Evolutionary conservation across 257 asterid species (phyloP).

Genomic region (Lycium barbarum): DNA sequence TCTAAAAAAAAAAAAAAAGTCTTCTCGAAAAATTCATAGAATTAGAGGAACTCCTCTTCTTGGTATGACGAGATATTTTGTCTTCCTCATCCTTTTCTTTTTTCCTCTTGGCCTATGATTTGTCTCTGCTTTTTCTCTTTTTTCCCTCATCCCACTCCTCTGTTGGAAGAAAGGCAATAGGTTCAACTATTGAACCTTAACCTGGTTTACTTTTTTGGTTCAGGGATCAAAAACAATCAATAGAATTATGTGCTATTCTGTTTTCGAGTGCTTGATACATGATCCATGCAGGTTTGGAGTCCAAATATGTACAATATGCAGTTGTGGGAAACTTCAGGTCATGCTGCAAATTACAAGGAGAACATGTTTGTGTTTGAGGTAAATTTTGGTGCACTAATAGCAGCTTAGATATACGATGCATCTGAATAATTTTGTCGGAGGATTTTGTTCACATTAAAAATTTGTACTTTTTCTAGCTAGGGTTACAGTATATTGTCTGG

Average conservation of each 20-base stretch:
- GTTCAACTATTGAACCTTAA: too few relatives aligned
- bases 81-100: neutral
- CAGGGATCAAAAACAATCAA: too few relatives aligned
- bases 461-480: neutral
- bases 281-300: constrained; percentile 63
- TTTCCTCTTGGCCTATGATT: constrained; percentile 8
- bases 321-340: constrained; percentile 98
- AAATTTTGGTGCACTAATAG: constrained; percentile 23
- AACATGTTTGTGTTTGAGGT: constrained; percentile 94
- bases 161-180: too few relatives aligned
- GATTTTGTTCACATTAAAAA: neutral
- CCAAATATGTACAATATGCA: constrained; percentile 97
- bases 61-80: neutral
- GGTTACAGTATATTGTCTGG: neutral
- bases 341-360: constrained; percentile 95
- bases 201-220: too few relatives aligned
- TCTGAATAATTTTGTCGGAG: neutral
- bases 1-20: too few relatives aligned
- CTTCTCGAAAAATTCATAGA: too few relatives aligned
- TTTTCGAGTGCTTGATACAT: constrained; percentile 25
- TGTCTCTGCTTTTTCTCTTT: neutral
- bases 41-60: too few relatives aligned
- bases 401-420: neutral
- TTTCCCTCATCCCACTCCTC: neutral
- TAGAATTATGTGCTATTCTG: constrained; percentile 2